Base-by-base conservation (phyloP, 441 rosid genomes). In the Sinapis alba region DNA sequence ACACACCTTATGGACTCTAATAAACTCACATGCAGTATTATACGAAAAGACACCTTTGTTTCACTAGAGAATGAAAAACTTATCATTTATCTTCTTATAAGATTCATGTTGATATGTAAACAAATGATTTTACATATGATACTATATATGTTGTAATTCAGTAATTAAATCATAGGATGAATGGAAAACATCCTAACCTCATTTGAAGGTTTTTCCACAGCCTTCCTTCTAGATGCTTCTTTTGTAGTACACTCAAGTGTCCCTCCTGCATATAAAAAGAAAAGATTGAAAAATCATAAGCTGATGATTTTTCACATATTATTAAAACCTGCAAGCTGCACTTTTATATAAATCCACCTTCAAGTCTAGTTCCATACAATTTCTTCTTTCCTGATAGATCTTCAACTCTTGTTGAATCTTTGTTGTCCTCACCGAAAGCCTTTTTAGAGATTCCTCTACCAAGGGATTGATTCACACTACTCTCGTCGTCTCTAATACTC, bases 401-500 rank as follows among this genome's bases (percentile, higher is more conserved):
- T 57, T 23, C 61, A 57, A 12, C 61, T 57, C 73, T 3, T 30
- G 38, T 53, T 65, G 16, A 23, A 47, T 69, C 61, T 20, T 43
- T 65, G 60, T 60, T 30, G 62, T 20, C 76, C 63, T 76, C 79
- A 56, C 62, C 21, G 43, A 73, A 36, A 47, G 5, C n/a, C 20
- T 68, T 51, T 15, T 15, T 20, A 16, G 4, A 50, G 23, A 60
- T 19, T 58, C 30, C 51, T 38, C 61, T 60, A 19, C 32, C 21
- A 56, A 34, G 2, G 10, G 20, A 65, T 27, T 41, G 54, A 50
- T 71, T 78, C 19, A 67, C 62, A 63, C 67, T 47, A 13, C 54
- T 18, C 54, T 74, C 87, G 54, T 85, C 88, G 13, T 84, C 90
- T 62, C 79, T 73, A 20, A 81, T 74, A 36, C 73, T 83, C 75